Conservation (phyloP, 192 early-diverging fungal species). For the Geranomyces variabilis region DNA sequence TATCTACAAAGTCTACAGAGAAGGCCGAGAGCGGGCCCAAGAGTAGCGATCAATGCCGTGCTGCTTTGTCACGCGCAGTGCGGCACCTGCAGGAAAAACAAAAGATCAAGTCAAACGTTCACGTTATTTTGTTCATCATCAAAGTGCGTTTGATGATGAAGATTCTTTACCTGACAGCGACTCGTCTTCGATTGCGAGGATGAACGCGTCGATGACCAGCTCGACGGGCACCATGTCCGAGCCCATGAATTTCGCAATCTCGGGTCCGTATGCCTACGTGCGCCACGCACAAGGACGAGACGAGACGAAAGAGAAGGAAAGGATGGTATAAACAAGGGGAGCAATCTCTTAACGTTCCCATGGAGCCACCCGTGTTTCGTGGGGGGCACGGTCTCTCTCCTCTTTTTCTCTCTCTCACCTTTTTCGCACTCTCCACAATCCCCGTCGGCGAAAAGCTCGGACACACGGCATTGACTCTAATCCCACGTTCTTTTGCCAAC, state of each 20-base stretch:
- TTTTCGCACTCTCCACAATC: conserved; percentile 19
- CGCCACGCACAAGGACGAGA: not conserved
- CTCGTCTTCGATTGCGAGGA: conserved; percentile 50
- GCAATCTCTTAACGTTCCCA: too few species aligned
- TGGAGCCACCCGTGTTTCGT: too few species aligned
- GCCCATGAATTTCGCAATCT: conserved; percentile 9
- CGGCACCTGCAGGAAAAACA: conserved; percentile 11
- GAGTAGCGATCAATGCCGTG: conserved; percentile 41
- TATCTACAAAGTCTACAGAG: not conserved
- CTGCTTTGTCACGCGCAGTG: conserved; percentile 41
- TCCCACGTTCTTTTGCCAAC: conserved; percentile 30
- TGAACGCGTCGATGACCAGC: conserved; percentile 53
- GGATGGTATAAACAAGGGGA: too few species aligned
- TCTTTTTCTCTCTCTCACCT: not conserved
- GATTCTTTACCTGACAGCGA: conserved; percentile 33
- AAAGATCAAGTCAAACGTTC: not conserved
- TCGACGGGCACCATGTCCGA: conserved; percentile 38
- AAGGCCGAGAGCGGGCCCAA: conserved; percentile 19
- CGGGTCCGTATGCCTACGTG: not conserved
- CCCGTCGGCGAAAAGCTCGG: conserved; percentile 36
- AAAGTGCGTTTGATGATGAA: not conserved
- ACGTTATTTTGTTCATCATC: too few species aligned
- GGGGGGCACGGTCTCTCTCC: too few species aligned
- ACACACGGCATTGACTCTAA: conserved; percentile 44
- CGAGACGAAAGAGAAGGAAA: too few species aligned